Evolutionary conservation across 192 early-diverging fungal genomes (phyloP), one percentile per base, ranked within the genome.

Genomic region (Oehlia diaphana): DNA sequence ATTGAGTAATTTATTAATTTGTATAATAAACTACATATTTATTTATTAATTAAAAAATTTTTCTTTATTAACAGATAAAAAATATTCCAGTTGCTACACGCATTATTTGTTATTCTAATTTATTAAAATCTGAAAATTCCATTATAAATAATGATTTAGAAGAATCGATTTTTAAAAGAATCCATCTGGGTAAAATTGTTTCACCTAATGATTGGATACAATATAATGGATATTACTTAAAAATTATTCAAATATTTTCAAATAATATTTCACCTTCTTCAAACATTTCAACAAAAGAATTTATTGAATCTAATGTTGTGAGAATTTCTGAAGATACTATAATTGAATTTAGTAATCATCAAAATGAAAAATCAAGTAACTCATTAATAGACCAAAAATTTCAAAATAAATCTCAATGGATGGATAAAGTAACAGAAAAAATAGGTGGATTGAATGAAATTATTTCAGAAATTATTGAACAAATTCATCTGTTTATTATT

Each of bases 401-500:
- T 50, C 42, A 47, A 14, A 23, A 72, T 26, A 76, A 42, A 31
- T 35, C 19, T 37, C 21, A 64, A 44, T 76, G 74, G 74, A 21
- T 76, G 9, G n/a, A 76, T 42, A 37, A 39, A 49, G 63, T 62
- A 37, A 37, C 3, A 37, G 21, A 63, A 44, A 33, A 62, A 61
- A 74, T 86, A n/a, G 84, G 84, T 19, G 82, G 84, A 13, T 83
- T 82, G 33, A 76, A 86, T 72, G 79, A 86, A 44, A 42, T 83
- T 6, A 39, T 86, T 63, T 39, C 6, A 8, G 66, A 80, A 26
- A 86, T 86, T 10, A 77, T 83, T 26, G 65, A 79, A 39, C 69
- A 80, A 23, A 63, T 83, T 16, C 78, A 82, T 61, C 76, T 66
- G 5, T 86, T 76, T 72, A 14, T 82, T 2, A 69, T 78, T 13